Conservation (phyloP, 139 green algal genomes). For the Spirogloea muscicola region DNA sequence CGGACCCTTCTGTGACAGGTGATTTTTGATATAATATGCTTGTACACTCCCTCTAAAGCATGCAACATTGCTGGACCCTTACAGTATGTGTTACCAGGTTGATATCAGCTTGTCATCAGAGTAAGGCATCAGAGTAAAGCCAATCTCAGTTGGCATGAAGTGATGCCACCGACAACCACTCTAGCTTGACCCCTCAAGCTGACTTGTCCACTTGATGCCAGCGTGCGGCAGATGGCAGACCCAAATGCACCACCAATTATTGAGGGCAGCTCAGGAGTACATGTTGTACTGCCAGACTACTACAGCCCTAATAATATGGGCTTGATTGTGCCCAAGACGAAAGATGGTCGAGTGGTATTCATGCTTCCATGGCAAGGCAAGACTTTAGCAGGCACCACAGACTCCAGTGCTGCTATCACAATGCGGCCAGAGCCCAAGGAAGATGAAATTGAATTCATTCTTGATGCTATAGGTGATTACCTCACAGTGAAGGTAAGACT, state of each 20-base stretch:
- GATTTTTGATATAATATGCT: not conserved
- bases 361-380: slow-evolving; percentile 76
- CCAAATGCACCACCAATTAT: slow-evolving; percentile 63
- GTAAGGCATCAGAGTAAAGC: too few species aligned
- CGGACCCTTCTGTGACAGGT: slow-evolving; percentile 72
- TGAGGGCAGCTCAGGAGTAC: slow-evolving; percentile 71
- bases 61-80: slow-evolving; percentile 1
- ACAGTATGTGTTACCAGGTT: not conserved
- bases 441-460: slow-evolving; percentile 92
- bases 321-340: slow-evolving; percentile 97
- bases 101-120: not conserved
- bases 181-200: too few species aligned
- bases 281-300: slow-evolving; percentile 93
- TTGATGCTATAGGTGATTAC: slow-evolving; percentile 81
- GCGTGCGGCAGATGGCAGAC: slow-evolving; percentile 55
- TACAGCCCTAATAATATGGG: slow-evolving; percentile 72
- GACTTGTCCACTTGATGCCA: slow-evolving; percentile 72
- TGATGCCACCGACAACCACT: too few species aligned
- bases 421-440: slow-evolving; percentile 63
- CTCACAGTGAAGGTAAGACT: slow-evolving; percentile 80
- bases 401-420: slow-evolving; percentile 60
- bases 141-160: too few species aligned
- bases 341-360: slow-evolving; percentile 93
- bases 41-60: not conserved
- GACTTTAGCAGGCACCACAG: slow-evolving; percentile 92